These are phyloP conservation scores for Suillus lakei DNA, from an alignment of 768 basidiomycete species.

Conservation along the genomic window DNA sequence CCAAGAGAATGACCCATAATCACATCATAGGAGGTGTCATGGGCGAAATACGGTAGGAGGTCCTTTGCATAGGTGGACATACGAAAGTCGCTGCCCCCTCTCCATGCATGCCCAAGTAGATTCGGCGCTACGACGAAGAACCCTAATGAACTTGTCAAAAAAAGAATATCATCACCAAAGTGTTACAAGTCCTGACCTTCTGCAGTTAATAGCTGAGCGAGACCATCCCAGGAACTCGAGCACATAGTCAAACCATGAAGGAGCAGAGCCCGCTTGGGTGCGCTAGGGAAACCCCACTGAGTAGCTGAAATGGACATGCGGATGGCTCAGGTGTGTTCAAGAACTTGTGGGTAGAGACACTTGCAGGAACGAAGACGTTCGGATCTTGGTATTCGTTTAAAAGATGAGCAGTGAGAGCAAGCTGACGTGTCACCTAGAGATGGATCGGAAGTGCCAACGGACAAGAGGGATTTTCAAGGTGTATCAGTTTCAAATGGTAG, in stretches of 20 bases:
- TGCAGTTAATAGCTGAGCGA: slow-evolving; percentile 14
- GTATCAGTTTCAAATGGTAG: no score
- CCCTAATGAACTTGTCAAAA: slow-evolving; percentile 10
- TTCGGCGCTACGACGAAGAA: slow-evolving; percentile 23
- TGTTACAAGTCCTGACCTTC: slow-evolving; percentile 14
- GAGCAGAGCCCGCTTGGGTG: slow-evolving; percentile 18
- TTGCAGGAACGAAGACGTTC: background rate
- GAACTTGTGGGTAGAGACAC: background rate
- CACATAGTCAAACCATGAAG: slow-evolving; percentile 22
- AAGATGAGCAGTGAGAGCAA: no score
- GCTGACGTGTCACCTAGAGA: no score
- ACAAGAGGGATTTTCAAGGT: no score
- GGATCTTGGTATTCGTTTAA: no score
- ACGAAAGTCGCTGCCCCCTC: slow-evolving; percentile 14
- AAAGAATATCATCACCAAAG: slow-evolving; percentile 2
- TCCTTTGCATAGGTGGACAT: slow-evolving; percentile 16
- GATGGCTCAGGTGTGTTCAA: background rate
- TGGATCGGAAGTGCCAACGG: no score
- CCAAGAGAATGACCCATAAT: slow-evolving; percentile 25
- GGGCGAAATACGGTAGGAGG: slow-evolving; percentile 17
- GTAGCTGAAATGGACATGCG: slow-evolving; percentile 10
- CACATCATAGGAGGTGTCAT: slow-evolving; percentile 15
- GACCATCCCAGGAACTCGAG: slow-evolving; percentile 22
- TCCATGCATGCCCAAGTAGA: slow-evolving; percentile 17
- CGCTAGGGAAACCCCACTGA: slow-evolving; percentile 20